Conservation (phyloP, 2,329 filamentous ascomycete genomes). For the Aureobasidium mangrovei region DNA sequence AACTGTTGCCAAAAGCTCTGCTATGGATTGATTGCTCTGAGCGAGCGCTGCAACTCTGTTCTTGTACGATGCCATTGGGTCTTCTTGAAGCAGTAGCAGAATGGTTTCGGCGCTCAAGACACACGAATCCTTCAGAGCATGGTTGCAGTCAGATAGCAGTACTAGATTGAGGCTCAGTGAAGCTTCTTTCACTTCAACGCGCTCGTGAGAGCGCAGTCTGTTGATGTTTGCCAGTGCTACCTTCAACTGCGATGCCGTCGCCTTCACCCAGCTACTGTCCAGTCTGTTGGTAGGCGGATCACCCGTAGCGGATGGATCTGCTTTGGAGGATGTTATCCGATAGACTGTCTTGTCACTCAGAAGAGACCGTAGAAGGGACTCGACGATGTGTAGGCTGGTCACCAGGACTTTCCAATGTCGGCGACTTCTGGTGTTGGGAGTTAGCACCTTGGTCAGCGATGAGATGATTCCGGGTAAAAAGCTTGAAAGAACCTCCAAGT, state of each 20-base stretch:
- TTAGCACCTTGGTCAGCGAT: conserved; percentile 64
- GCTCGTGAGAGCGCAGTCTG: conserved; percentile 63
- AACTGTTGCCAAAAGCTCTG: conserved; percentile 57
- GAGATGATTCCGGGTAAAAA: conserved; percentile 87
- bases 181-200: conserved; percentile 57
- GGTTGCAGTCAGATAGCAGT: conserved; percentile 69
- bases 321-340: conserved; percentile 28
- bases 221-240: conserved; percentile 70
- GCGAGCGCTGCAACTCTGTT: conserved; percentile 51
- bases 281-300: not conserved
- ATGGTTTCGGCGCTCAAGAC: conserved; percentile 72
- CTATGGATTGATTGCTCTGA: conserved; percentile 52
- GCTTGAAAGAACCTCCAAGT: conserved; percentile 67
- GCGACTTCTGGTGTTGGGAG: conserved; percentile 55
- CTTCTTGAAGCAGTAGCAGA: conserved; percentile 52
- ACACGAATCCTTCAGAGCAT: conserved; percentile 59
- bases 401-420: conserved; percentile 55
- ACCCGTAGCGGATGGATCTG: conserved; percentile 15
- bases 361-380: conserved; percentile 16
- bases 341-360: conserved; percentile 11
- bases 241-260: conserved; percentile 72
- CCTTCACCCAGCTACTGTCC: conserved; percentile 58
- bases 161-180: conserved; percentile 64
- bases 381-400: conserved; percentile 20
- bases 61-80: conserved; percentile 26